These are phyloP conservation scores for Salvia splendens DNA, from an alignment of 257 asterid genomes.

Conservation along the genomic window DNA sequence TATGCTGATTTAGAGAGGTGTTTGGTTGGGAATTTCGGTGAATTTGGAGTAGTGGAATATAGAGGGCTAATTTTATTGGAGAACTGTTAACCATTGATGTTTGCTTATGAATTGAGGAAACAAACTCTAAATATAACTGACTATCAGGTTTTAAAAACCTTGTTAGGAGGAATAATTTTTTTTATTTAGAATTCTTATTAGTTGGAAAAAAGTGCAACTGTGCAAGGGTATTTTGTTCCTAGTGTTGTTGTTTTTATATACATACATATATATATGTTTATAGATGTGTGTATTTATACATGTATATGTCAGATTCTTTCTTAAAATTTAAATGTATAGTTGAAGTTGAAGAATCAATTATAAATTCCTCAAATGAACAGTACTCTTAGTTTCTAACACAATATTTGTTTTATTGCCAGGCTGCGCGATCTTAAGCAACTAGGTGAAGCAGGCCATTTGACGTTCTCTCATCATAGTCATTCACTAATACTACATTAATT, in stretches of 20 bases:
- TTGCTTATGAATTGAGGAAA: background rate
- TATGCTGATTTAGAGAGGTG: constrained; percentile 11
- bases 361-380: no score
- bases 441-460: constrained; percentile 48
- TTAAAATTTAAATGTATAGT: background rate
- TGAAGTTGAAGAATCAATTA: background rate
- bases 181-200: background rate
- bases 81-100: background rate
- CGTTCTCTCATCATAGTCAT: constrained; percentile 5
- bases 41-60: background rate
- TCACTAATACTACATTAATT: constrained; percentile 8
- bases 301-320: background rate
- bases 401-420: constrained; percentile 52
- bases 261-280: no score
- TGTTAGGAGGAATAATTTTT: background rate
- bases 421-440: constrained; percentile 95
- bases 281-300: no score
- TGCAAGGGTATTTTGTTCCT: background rate
- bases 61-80: background rate
- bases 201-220: background rate
- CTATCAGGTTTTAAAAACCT: background rate
- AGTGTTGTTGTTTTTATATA: no score
- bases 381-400: constrained; percentile 25
- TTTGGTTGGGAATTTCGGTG: background rate
- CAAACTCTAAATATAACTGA: background rate